Evolutionary conservation across 345 rosid species (phyloP), one percentile per base, ranked within the genome.

Genomic region (Sisymbrium irio): DNA sequence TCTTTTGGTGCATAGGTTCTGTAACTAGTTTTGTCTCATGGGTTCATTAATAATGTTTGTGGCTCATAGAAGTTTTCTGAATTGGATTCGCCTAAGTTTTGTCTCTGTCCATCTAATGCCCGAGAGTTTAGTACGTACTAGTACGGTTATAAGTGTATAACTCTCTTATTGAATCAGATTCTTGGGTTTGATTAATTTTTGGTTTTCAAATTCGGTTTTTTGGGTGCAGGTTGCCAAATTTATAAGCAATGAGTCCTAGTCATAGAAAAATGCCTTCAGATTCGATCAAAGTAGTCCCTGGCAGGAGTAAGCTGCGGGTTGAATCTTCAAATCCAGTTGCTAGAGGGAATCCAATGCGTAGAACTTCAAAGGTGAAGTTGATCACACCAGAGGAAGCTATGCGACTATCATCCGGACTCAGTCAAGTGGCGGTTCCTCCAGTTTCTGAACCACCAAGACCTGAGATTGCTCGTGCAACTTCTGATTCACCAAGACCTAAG

Each of bases 281-380:
- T 47, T 74, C 78, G 3, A 75, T 75, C 54, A 67, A 75, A 68
- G 74, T 42, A 61, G 74, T 69, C n/a, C 79, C 79, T 42, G 74
- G 74, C 0, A 67, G 79, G 63, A 68, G 79, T 68, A 75, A 75
- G 17, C 13, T 50, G 5, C 55, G 69, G 3, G 69, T 75, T 53
- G 79, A 75, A 35, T 75, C 79, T 33, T 61, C 74, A 33, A 75
- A 68, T 17, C 79, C 79, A 7, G 69, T 75, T 15, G 35, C 79
- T 7, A 76, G 22, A 62, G 69, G 64, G 19, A 76, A 36, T 4
- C 63, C 50, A 44, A 13, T 14, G 1, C 41, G n/a, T 69, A 69
- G 9, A 51, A 1, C 64, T 14, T 53, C 74, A 62, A 76, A 69
- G 64, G 79, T 76, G 40, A 62, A 35, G 70, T 6, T 53, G 49